Evolutionary conservation across 2,329 filamentous ascomycete genomes (phyloP).

Genomic region (Pleoardoris graminearum): DNA sequence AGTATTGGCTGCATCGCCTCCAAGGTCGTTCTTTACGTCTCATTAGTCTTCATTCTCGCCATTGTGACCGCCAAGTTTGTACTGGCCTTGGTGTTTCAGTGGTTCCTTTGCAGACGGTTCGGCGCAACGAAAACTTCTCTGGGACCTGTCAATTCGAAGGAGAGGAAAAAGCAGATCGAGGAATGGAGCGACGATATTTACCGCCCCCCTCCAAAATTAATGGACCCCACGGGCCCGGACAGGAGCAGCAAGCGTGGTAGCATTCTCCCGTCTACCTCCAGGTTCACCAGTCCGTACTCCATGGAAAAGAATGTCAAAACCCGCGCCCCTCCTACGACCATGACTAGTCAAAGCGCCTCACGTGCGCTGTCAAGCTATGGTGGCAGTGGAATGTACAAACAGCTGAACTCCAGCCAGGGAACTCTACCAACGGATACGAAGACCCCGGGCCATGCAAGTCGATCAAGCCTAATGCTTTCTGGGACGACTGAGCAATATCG

Average conservation of each 20-base stretch:
- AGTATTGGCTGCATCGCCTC: constrained; percentile 97
- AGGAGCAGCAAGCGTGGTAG: constrained; percentile 79
- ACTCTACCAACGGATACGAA: constrained; percentile 54
- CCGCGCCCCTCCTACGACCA: constrained; percentile 75
- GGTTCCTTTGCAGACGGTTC: constrained; percentile 89
- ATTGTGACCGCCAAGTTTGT: constrained; percentile 85
- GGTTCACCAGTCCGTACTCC: constrained; percentile 89
- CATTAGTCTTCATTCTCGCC: constrained; percentile 85
- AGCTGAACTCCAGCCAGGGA: constrained; percentile 60
- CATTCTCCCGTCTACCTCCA: constrained; percentile 87
- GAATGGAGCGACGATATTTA: constrained; percentile 99
- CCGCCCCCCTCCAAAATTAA: constrained; percentile 79
- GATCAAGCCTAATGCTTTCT: constrained; percentile 51
- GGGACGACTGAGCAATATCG: constrained; percentile 52
- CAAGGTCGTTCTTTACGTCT: constrained; percentile 93
- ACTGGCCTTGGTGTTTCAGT: constrained; percentile 91
- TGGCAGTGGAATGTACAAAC: constrained; percentile 65
- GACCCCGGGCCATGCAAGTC: constrained; percentile 37
- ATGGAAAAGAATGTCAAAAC: constrained; percentile 63
- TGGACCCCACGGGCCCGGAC: constrained; percentile 70
- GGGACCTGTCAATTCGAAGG: constrained; percentile 71
- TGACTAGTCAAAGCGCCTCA: constrained; percentile 85
- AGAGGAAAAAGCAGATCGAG: constrained; percentile 90
- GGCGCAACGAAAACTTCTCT: constrained; percentile 85
- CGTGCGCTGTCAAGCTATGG: constrained; percentile 65